A percentile compares a stretch with the other conserved stretches of the same genome.
phyloP scores from a whole-genome alignment of 2,329 filamentous ascomycete genomes.

The Microdochium paspali region DNA sequence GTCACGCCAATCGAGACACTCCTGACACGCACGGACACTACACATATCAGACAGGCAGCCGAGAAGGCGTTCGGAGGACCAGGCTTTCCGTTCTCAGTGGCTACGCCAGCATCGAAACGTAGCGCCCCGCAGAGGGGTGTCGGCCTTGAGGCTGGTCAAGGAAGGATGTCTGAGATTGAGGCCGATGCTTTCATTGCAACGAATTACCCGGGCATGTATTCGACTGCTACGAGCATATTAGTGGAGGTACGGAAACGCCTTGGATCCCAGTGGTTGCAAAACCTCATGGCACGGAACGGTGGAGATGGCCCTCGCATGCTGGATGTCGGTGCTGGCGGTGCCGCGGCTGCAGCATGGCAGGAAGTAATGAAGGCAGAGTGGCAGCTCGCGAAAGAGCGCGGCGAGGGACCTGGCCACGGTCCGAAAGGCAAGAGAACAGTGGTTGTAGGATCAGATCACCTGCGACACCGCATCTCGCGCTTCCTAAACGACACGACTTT shows the following conservation, averaged over 20 bases:
- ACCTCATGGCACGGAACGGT: slow-evolving; percentile 48
- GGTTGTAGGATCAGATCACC: slow-evolving; percentile 62
- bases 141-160: slow-evolving; percentile 51
- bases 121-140: slow-evolving; percentile 55
- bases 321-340: slow-evolving; percentile 67
- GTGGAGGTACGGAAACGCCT: slow-evolving; percentile 67
- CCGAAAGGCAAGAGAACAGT: slow-evolving; percentile 71
- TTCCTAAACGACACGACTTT: slow-evolving; percentile 87
- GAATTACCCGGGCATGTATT: slow-evolving; percentile 62
- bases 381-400: slow-evolving; percentile 53
- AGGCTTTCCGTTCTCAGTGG: slow-evolving; percentile 66
- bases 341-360: slow-evolving; percentile 65
- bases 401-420: slow-evolving; percentile 27
- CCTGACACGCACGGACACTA: slow-evolving; percentile 57
- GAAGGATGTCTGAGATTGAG: slow-evolving; percentile 64
- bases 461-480: slow-evolving; percentile 66
- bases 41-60: slow-evolving; percentile 66
- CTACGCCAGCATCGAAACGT: slow-evolving; percentile 51
- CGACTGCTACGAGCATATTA: slow-evolving; percentile 55
- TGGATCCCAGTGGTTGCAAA: slow-evolving; percentile 60
- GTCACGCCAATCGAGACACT: slow-evolving; percentile 61
- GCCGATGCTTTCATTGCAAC: slow-evolving; percentile 63
- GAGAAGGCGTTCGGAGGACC: slow-evolving; percentile 67
- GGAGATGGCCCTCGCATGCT: slow-evolving; percentile 53
- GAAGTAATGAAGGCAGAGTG: slow-evolving; percentile 76